Evolutionary conservation across 768 basidiomycete genomes (phyloP).

Genomic region (Russula vinacea): DNA sequence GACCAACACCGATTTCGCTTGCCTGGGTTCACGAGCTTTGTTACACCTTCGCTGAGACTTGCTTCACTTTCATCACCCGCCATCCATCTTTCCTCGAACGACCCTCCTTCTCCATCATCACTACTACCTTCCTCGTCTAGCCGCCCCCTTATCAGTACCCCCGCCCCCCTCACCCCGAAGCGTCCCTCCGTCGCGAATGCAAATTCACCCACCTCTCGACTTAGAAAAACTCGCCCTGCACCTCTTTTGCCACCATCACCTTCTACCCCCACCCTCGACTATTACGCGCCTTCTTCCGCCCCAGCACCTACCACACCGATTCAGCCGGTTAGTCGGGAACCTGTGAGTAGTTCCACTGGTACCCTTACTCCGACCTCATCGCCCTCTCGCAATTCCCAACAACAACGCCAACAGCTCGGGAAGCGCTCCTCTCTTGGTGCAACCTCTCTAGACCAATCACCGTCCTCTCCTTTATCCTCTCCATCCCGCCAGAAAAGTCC

Average conservation of each 20-base stretch:
- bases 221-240: constrained; percentile 32
- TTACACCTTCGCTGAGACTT: constrained; percentile 61
- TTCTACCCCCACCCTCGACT: constrained; percentile 20
- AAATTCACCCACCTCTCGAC: constrained; percentile 30
- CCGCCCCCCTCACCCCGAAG: constrained; percentile 37
- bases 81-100: constrained; percentile 59
- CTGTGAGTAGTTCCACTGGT: constrained; percentile 43
- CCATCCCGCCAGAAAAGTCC: constrained; percentile 31
- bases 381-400: constrained; percentile 35
- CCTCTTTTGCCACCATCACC: constrained; percentile 30
- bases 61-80: constrained; percentile 76
- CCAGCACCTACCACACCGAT: constrained; percentile 20
- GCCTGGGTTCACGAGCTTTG: constrained; percentile 57
- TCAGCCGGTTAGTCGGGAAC: constrained; percentile 33
- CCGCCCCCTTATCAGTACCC: constrained; percentile 42
- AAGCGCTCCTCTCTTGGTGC: constrained; percentile 39
- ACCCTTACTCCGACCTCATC: constrained; percentile 48
- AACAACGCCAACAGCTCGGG: constrained; percentile 34
- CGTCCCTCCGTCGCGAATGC: constrained; percentile 15
- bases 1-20: constrained; percentile 37
- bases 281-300: constrained; percentile 4
- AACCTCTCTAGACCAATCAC: constrained; percentile 39
- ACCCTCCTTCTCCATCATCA: constrained; percentile 53
- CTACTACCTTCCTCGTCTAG: constrained; percentile 47
- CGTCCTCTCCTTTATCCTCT: constrained; percentile 40